Percentiles rank a stretch among this genome's conserved stretches.
Evolutionary conservation across 2,329 filamentous ascomycete genomes (phyloP).

Genomic region (Xylaria polymorpha): DNA sequence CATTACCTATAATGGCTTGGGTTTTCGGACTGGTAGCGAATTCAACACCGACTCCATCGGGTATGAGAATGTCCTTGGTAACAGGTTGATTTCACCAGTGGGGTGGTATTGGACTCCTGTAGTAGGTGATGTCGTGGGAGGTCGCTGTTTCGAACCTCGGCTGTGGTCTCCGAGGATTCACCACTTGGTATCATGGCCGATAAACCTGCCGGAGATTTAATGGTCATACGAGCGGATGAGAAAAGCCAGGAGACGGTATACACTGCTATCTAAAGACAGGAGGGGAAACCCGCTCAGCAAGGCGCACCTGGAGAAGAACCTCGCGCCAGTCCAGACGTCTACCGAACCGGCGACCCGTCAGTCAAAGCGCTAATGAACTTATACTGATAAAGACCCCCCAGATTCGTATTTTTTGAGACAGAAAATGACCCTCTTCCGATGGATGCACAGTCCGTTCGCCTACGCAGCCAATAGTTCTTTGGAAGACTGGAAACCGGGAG

Average conservation of each 20-base stretch:
- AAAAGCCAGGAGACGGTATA: neutral
- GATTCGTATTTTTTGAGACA: neutral
- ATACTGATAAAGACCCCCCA: neutral
- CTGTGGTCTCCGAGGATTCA: neutral
- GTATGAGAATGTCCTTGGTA: neutral
- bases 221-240: no score
- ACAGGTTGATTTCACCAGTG: neutral
- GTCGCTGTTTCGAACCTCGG: neutral
- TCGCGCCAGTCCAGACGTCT: neutral
- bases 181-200: neutral
- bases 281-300: neutral
- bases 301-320: neutral
- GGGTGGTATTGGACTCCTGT: neutral
- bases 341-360: neutral
- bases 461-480: neutral
- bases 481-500: neutral
- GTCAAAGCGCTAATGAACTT: neutral
- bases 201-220: neutral
- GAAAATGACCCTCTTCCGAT: neutral
- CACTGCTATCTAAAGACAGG: neutral
- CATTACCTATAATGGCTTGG: neutral
- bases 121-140: neutral
- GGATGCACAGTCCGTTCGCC: neutral
- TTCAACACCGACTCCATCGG: neutral
- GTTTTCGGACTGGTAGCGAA: neutral